These are phyloP conservation scores for Vitis cinerea DNA, from an alignment of 164 flowering plant species.

Conservation along the genomic window DNA sequence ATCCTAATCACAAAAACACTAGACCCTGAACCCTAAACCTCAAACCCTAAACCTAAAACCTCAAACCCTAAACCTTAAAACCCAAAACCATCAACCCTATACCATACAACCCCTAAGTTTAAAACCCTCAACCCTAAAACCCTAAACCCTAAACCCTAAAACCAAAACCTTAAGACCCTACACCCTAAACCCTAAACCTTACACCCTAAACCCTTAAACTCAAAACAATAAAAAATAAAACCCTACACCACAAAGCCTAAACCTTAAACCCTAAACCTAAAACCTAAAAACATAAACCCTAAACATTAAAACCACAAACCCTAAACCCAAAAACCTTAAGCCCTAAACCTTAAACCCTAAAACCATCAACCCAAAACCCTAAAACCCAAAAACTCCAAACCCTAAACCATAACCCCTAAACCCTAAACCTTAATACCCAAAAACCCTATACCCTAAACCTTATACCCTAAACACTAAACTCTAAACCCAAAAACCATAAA, in stretches of 20 bases:
- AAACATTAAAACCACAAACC: too few relatives aligned
- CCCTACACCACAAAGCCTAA: neutral
- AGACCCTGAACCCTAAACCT: too few relatives aligned
- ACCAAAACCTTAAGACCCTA: too few relatives aligned
- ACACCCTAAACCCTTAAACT: constrained; percentile 3
- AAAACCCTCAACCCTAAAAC: neutral
- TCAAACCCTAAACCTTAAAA: too few relatives aligned
- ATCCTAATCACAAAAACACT: too few relatives aligned
- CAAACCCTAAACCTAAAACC: too few relatives aligned
- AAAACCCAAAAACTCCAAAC: neutral
- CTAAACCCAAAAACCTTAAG: neutral
- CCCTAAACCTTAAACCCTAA: neutral
- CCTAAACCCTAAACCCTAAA: too few relatives aligned
- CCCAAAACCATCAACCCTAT: neutral
- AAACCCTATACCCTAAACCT: neutral
- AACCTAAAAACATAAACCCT: too few relatives aligned
- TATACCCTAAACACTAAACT: too few relatives aligned
- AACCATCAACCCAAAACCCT: neutral
- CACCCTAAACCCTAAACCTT: neutral
- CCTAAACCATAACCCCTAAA: neutral
- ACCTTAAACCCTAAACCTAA: constrained; percentile 4
- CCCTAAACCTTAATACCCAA: neutral
- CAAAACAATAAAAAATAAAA: neutral
- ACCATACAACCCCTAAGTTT: neutral
- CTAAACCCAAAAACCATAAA: neutral